A percentile compares a stretch with the other conserved stretches of the same genome.
These are phyloP conservation scores for Pisolithus albus DNA, from an alignment of 768 basidiomycete genomes.

Conservation along the genomic window DNA sequence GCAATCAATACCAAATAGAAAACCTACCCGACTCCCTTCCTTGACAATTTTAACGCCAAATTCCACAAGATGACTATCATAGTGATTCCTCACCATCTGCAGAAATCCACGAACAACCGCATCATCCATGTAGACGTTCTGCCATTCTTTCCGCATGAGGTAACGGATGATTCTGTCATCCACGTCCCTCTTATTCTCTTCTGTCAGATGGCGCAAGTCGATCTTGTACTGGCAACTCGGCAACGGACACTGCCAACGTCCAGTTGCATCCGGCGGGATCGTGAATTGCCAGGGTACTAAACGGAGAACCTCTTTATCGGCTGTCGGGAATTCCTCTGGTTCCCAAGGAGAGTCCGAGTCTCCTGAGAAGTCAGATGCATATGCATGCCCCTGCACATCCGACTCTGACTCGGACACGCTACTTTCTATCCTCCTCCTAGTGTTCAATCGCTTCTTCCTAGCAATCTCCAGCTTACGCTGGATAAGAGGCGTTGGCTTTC, in stretches of 20 bases:
- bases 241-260: conserved; percentile 49
- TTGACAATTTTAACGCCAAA: conserved; percentile 13
- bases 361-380: conserved; percentile 57
- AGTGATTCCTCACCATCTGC: conserved; percentile 22
- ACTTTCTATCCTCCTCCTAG: neutral
- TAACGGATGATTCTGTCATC: conserved; percentile 12
- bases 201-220: conserved; percentile 38
- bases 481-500: conserved; percentile 15
- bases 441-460: conserved; percentile 1
- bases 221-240: conserved; percentile 37
- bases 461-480: conserved; percentile 17
- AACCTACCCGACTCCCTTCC: conserved; percentile 14
- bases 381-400: conserved; percentile 26
- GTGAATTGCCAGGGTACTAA: conserved; percentile 33
- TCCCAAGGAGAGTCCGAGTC: conserved; percentile 39
- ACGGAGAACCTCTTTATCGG: conserved; percentile 14
- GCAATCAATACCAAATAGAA: neutral
- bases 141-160: conserved; percentile 31
- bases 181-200: conserved; percentile 26
- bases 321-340: conserved; percentile 23
- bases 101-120: conserved; percentile 17
- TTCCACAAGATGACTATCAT: conserved; percentile 16
- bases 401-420: conserved; percentile 17
- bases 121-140: conserved; percentile 27
- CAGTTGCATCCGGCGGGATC: conserved; percentile 33